These are phyloP conservation scores for Ceratocystis cubensis DNA, from an alignment of 2,329 filamentous ascomycete genomes.

Conservation along the genomic window DNA sequence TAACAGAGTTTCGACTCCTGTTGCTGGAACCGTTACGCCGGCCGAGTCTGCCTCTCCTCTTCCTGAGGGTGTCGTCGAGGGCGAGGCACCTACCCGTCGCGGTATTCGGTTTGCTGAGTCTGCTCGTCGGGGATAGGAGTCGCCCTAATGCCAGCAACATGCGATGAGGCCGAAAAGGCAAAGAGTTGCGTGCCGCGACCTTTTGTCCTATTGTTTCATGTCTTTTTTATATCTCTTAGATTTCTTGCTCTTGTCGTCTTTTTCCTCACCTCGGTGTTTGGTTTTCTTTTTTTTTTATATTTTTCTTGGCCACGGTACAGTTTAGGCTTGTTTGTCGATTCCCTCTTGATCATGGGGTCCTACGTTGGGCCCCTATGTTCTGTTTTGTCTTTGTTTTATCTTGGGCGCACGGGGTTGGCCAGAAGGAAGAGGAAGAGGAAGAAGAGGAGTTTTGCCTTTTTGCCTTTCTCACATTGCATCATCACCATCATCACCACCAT, in stretches of 20 bases:
- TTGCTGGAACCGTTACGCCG: slow-evolving; percentile 30
- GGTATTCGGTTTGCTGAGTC: slow-evolving; percentile 51
- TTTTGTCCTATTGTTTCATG: neutral
- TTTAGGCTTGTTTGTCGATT: slow-evolving; percentile 4
- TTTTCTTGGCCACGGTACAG: neutral
- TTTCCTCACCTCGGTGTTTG: neutral
- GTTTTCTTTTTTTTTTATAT: neutral
- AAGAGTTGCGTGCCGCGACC: neutral
- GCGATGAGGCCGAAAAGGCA: neutral
- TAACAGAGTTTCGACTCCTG: slow-evolving; percentile 39
- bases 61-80: slow-evolving; percentile 37
- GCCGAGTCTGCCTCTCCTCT: slow-evolving; percentile 35
- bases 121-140: slow-evolving; percentile 5
- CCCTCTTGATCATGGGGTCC: neutral
- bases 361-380: neutral
- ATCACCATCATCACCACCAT: slow-evolving; percentile 10
- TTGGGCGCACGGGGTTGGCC: neutral
- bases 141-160: neutral
- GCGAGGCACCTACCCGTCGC: slow-evolving; percentile 40
- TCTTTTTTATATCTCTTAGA: slow-evolving; percentile 1
- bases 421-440: neutral
- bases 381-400: slow-evolving; percentile 4
- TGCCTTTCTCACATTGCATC: slow-evolving; percentile 2
- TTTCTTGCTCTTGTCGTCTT: neutral
- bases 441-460: neutral